These are phyloP conservation scores for Theobroma cacao DNA, from an alignment of 345 rosid species.

Conservation along the genomic window DNA sequence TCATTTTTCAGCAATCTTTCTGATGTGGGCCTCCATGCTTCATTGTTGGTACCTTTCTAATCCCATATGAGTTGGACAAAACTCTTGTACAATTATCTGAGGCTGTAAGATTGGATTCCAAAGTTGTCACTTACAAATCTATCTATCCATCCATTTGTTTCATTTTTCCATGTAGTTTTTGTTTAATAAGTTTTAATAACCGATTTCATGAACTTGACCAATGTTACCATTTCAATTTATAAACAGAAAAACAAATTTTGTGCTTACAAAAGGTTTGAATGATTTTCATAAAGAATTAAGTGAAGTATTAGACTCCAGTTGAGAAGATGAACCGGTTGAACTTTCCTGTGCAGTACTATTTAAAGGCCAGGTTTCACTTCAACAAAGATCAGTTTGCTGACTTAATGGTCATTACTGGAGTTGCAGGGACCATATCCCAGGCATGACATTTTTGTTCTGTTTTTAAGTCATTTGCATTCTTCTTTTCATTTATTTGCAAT, in stretches of 20 bases:
- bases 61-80: not conserved
- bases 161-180: not conserved
- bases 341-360: conserved; percentile 57
- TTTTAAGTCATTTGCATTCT: not conserved
- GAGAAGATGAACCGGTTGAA: not conserved
- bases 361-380: conserved; percentile 86
- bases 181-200: not conserved
- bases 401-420: conserved; percentile 75
- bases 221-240: not conserved
- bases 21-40: conserved; percentile 72
- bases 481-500: not conserved
- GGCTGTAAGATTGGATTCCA: not conserved
- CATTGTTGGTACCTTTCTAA: conserved; percentile 53
- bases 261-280: not conserved
- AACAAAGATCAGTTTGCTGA: conserved; percentile 89
- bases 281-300: not conserved
- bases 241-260: not conserved
- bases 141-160: not conserved
- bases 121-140: not conserved
- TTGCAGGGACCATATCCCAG: conserved; percentile 86
- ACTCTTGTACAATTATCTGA: not conserved
- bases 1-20: conserved; percentile 71
- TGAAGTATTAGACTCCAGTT: not conserved
- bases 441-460: conserved; percentile 26
- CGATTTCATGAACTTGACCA: not conserved